A percentile compares a stretch with the other conserved stretches of the same genome.
Evolutionary conservation across 1,284 basidiomycete genomes (phyloP).

Genomic region (Irpex sp.): DNA sequence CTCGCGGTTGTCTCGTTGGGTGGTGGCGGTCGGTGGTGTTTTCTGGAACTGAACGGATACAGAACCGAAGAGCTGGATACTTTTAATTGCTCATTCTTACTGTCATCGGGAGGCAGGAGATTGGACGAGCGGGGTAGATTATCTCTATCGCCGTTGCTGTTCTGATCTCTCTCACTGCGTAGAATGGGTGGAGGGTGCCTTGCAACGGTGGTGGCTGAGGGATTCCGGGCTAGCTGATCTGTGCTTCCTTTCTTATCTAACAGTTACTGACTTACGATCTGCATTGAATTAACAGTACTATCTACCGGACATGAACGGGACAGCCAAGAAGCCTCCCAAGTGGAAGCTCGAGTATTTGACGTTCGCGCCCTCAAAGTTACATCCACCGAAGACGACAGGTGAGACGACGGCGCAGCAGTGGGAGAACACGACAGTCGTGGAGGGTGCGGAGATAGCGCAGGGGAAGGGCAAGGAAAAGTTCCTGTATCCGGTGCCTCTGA

Average conservation of each 20-base stretch:
- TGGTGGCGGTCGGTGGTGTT: slow-evolving; percentile 2
- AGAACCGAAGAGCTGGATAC: neutral
- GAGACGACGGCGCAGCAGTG: slow-evolving; percentile 1
- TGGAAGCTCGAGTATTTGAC: slow-evolving; percentile 82
- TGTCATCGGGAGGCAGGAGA: neutral
- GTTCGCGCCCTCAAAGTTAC: slow-evolving; percentile 38
- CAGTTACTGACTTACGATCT: neutral
- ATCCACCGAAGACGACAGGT: slow-evolving; percentile 25
- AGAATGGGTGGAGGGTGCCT: neutral
- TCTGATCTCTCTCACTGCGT: neutral
- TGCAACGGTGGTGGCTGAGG: neutral
- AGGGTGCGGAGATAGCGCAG: neutral
- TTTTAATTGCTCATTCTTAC: neutral
- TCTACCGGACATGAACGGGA: slow-evolving; percentile 59
- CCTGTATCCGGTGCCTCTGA: slow-evolving; percentile 55
- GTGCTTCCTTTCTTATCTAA: neutral
- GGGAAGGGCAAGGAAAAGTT: slow-evolving; percentile 17
- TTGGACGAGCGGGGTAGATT: neutral
- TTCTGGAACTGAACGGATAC: neutral
- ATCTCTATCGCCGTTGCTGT: slow-evolving; percentile 1
- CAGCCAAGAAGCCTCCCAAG: slow-evolving; percentile 48
- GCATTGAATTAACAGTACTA: slow-evolving; percentile 55
- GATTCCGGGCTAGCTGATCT: neutral
- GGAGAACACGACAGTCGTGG: neutral
- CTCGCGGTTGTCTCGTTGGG: neutral